phyloP scores from a whole-genome alignment of 176 grass and related monocot species.

The Zea luxurians region DNA sequence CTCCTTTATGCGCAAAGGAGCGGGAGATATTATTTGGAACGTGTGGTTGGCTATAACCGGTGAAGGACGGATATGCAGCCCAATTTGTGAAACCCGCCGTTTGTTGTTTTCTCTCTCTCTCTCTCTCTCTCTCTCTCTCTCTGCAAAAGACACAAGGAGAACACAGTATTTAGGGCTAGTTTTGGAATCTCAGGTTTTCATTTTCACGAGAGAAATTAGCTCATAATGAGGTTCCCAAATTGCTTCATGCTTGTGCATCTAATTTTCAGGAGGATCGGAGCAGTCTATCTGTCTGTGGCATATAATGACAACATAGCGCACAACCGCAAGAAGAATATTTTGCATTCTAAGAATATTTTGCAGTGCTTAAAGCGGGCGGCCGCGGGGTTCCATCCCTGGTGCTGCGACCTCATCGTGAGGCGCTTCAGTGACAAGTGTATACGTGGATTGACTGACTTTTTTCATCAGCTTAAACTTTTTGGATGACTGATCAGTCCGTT shows the following conservation, averaged over 20 bases:
- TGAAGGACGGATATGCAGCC: background rate
- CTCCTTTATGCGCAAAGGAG: background rate
- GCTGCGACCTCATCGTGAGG: too few relatives aligned
- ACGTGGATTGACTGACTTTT: background rate
- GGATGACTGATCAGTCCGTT: too few relatives aligned
- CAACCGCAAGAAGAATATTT: background rate
- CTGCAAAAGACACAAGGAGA: too few relatives aligned
- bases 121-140: too few relatives aligned
- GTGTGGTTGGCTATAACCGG: background rate
- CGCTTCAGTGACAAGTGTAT: too few relatives aligned
- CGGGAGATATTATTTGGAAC: background rate
- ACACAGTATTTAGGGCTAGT: too few relatives aligned
- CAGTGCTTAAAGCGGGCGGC: too few relatives aligned
- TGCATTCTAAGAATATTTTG: too few relatives aligned
- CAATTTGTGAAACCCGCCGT: slow-evolving; percentile 2
- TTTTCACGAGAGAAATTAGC: background rate
- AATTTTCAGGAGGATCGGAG: slow-evolving; percentile 6
- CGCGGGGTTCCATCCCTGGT: too few relatives aligned
- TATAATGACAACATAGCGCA: background rate
- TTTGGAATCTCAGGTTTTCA: too few relatives aligned
- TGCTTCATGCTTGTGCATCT: slow-evolving; percentile 5
- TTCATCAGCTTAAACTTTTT: too few relatives aligned
- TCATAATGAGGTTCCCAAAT: background rate
- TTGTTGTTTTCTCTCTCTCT: too few relatives aligned
- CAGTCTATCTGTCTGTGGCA: background rate